Percentiles rank a stretch among this genome's conserved stretches.
Evolutionary conservation across 139 green algal genomes (phyloP).

Genomic region (Chloropicon primus): DNA sequence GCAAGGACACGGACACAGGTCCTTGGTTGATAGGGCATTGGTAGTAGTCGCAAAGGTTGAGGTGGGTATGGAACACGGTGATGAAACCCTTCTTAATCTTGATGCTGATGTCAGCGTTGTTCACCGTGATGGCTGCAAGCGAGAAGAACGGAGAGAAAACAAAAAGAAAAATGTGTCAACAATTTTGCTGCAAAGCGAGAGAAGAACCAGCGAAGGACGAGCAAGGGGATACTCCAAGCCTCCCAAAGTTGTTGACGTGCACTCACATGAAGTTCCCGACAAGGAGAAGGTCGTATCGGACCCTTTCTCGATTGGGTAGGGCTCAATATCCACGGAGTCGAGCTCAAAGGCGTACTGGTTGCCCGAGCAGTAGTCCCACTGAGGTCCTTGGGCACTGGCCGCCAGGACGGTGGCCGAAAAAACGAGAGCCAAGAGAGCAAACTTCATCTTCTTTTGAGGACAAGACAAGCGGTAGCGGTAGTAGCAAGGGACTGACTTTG

Average conservation of each 20-base stretch:
- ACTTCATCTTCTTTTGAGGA: too few relatives aligned
- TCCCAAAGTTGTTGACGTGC: too few relatives aligned
- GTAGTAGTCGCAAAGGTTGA: not conserved
- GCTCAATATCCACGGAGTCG: not conserved
- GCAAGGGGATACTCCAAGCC: too few relatives aligned
- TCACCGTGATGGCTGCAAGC: not conserved
- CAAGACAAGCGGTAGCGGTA: too few relatives aligned
- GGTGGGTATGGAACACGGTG: not conserved
- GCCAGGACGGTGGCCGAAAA: not conserved
- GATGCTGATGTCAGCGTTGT: not conserved
- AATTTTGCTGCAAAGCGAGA: too few relatives aligned
- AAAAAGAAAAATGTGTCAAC: not conserved
- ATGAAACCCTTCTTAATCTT: not conserved
- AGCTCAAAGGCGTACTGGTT: not conserved
- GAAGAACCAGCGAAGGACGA: too few relatives aligned
- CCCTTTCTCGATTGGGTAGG: not conserved
- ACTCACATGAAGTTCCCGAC: not conserved
- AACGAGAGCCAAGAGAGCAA: not conserved
- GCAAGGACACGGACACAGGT: not conserved
- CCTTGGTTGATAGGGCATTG: not conserved
- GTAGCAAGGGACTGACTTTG: too few relatives aligned
- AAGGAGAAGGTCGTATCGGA: not conserved
- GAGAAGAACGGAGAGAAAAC: not conserved
- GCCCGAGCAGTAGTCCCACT: not conserved
- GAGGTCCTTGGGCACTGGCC: not conserved